phyloP scores from a whole-genome alignment of 2,329 filamentous ascomycete genomes.

The Fusarium phyllophilum region DNA sequence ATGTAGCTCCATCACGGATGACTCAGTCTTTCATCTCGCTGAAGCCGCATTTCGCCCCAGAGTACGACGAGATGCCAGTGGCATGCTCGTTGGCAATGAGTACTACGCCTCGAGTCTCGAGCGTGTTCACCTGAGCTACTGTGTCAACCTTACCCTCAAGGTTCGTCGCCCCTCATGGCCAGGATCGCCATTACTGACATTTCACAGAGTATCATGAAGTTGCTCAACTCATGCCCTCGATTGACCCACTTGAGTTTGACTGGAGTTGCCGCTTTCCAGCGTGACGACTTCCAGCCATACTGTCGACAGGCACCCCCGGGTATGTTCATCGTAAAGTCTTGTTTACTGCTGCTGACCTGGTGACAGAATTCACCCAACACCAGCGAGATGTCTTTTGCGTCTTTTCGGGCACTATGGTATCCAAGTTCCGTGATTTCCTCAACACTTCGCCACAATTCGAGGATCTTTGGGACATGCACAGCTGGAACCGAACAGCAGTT shows the following conservation, averaged over 20 bases:
- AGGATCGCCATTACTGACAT: conserved; percentile 25
- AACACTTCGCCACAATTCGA: conserved; percentile 66
- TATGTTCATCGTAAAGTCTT: conserved; percentile 50
- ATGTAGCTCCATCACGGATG: conserved; percentile 88
- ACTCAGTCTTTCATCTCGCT: conserved; percentile 86
- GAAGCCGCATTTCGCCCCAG: conserved; percentile 69
- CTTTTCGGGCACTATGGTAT: conserved; percentile 89
- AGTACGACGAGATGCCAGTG: conserved; percentile 59
- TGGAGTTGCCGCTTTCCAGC: conserved; percentile 89
- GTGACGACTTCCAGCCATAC: conserved; percentile 83
- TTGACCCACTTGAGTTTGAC: conserved; percentile 95
- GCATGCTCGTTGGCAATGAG: conserved; percentile 60
- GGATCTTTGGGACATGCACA: conserved; percentile 51
- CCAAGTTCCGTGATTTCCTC: conserved; percentile 79
- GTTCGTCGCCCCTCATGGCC: conserved; percentile 60
- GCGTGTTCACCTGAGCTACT: conserved; percentile 96
- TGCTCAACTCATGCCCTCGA: conserved; percentile 90
- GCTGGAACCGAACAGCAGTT: conserved; percentile 17
- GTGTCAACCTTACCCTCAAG: conserved; percentile 81
- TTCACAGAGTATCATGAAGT: conserved; percentile 81
- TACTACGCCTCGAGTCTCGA: conserved; percentile 77
- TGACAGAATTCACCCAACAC: conserved; percentile 88
- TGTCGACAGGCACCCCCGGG: conserved; percentile 85
- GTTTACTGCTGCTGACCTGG: conserved; percentile 39
- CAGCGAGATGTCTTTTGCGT: conserved; percentile 97